Evolutionary conservation across 768 basidiomycete species (phyloP).

Genomic region (Amanita molliuscula): DNA sequence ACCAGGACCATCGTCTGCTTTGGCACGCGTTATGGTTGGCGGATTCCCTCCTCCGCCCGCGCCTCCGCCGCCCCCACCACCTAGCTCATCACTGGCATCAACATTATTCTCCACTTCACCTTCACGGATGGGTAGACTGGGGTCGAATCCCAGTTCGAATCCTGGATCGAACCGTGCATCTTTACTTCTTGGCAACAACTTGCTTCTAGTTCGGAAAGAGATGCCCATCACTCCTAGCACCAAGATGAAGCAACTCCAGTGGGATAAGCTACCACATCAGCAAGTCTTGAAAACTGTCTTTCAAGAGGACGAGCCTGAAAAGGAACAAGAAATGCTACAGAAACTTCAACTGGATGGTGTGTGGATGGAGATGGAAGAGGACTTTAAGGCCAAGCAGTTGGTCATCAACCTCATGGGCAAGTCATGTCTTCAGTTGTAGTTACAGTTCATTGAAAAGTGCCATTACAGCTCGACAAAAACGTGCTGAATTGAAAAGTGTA

Average conservation of each 20-base stretch:
- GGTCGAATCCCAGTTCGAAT: constrained; percentile 25
- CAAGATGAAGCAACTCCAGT: constrained; percentile 97
- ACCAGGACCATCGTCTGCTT: constrained; percentile 22
- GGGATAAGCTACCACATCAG: constrained; percentile 94
- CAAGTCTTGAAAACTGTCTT: constrained; percentile 81
- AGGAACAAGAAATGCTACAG: constrained; percentile 71
- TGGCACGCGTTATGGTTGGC: constrained; percentile 10
- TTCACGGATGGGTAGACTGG: constrained; percentile 15
- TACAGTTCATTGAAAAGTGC: constrained; percentile 8
- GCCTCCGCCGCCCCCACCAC: constrained; percentile 23
- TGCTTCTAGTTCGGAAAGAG: constrained; percentile 69
- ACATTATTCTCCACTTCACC: constrained; percentile 16
- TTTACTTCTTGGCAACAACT: constrained; percentile 44
- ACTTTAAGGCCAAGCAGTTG: constrained; percentile 93
- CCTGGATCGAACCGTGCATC: constrained; percentile 49
- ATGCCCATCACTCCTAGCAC: constrained; percentile 74
- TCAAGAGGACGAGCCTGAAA: constrained; percentile 57
- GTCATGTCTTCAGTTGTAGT: constrained; percentile 10
- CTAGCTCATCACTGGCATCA: constrained; percentile 14
- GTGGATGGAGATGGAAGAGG: constrained; percentile 95
- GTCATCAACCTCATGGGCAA: constrained; percentile 84
- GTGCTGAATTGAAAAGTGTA: constrained; percentile 85
- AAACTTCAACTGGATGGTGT: constrained; percentile 80
- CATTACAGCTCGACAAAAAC: constrained; percentile 61
- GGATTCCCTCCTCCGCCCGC: constrained; percentile 12